Base-by-base conservation (phyloP, 2,329 filamentous ascomycete genomes). In the Calonectria henricotiae region DNA sequence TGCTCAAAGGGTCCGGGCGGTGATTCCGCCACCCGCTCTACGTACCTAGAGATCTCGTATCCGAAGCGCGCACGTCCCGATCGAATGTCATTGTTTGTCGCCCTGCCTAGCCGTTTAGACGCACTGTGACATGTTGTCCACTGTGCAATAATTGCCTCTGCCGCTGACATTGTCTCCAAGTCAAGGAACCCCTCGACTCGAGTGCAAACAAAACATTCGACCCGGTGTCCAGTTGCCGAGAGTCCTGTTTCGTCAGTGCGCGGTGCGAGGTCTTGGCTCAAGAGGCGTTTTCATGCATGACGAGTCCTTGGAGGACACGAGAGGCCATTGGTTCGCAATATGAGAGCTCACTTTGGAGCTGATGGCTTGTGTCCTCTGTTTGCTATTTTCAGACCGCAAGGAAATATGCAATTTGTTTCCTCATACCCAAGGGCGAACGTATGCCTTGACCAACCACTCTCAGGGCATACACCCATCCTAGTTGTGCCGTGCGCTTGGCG, bases 271-370 rank as follows among this genome's bases (percentile, higher is more conserved):
- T 47, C 37, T 65, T 66, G 55, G 54, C 54, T 44, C 20, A 17
- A 17, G 58, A 49, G 58, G 49, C 64, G 63, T 60, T 25, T 39
- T 55, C 41, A 41, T 63, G 64, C 64, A 70, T 67, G 49, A 55
- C 30, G 65, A 69, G 46, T 25, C 47, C 65, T 46, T 63, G 55
- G 62, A 39, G 41, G 54, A 44, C 49, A 23, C 32, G 15, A 39
- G 9, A 37, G 37, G n/a, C 30, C 30, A 69, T 69, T 69, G 67
- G 27, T 37, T 37, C 44, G 20, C 44, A 62, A 58, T 46, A 39
- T 64, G 58, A 51, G 67, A 65, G 32, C 67, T 65, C 32, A 62
- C 47, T 69, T 68, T 67, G 39, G 67, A 70, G 46, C 60, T 39
- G 43, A 65, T 63, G 61, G 13, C 37, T 51, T 62, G 37, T 43